Evolutionary conservation across 1,284 basidiomycete genomes (phyloP), one percentile per base, ranked within the genome.

Genomic region (Leccinum fallax): DNA sequence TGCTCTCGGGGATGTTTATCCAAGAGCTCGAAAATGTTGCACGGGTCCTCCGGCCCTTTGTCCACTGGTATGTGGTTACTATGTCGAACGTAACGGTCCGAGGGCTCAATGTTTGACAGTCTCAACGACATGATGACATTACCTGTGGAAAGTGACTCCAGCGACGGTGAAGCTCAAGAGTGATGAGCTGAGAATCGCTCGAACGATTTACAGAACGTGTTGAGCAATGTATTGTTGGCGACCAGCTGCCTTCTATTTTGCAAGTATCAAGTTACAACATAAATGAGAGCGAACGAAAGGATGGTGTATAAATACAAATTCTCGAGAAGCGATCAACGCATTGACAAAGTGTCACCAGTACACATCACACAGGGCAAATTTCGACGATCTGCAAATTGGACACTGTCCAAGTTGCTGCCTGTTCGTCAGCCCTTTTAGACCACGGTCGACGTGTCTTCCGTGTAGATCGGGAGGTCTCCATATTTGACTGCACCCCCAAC

Each of bases 61-160:
- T 96, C 10, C 90, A 92, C 70, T 88, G 89, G 93, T 95, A 65
- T 70, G 89, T 77, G n/a, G 10, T 2, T 40, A 28, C n/a, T 11
- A 48, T 61, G 51, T 63, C 36, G 36, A 54, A 36, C 34, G 13
- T 43, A 36, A 28, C 26, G 15, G 7, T 43, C 55, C 10, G 49
- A 58, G 36, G 16, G 49, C 60, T 63, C 24, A 57, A 34, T 38
- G 6, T 46, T 56, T 56, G 53, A 36, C 26, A 92, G 90, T 69
- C 73, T 93, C 64, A 92, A 92, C 68, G 88, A 90, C 62, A 79
- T 84, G 72, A 83, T 88, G 74, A 82, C 83, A 2, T 63, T 89
- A 8, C 81, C 74, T 21, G 73, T 61, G 21, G 73, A 62, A 28
- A 53, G 24, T 15, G 71, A 69, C 57, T 53, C 58, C 3, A 26